A percentile compares a stretch with the other conserved stretches of the same genome.
These are phyloP conservation scores for Jaapia argillacea DNA, from an alignment of 768 basidiomycete genomes.

Conservation along the genomic window DNA sequence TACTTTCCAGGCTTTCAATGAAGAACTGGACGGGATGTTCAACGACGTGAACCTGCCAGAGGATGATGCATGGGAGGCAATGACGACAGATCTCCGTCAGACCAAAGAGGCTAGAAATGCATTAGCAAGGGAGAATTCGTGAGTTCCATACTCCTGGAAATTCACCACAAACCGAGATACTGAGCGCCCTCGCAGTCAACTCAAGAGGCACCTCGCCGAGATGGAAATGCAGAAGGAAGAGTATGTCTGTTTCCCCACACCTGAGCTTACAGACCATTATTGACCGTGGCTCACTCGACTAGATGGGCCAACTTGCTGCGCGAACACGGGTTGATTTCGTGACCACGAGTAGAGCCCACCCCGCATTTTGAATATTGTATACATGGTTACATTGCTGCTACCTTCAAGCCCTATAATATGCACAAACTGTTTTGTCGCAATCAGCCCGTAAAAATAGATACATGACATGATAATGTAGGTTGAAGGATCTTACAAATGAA, in stretches of 20 bases:
- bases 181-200: conserved; percentile 32
- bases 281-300: conserved; percentile 4
- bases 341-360: conserved; percentile 6
- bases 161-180: conserved; percentile 2
- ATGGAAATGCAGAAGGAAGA: conserved; percentile 70
- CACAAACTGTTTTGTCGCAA: too few relatives aligned
- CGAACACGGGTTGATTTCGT: conserved; percentile 33
- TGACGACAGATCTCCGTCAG: conserved; percentile 60
- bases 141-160: conserved; percentile 20
- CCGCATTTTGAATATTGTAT: too few relatives aligned
- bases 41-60: conserved; percentile 75
- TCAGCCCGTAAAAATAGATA: too few relatives aligned
- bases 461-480: not conserved
- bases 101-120: conserved; percentile 72
- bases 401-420: too few relatives aligned
- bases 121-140: conserved; percentile 77
- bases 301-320: conserved; percentile 64
- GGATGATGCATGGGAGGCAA: conserved; percentile 73
- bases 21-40: conserved; percentile 88
- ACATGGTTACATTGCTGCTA: too few relatives aligned
- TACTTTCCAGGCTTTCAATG: conserved; percentile 72
- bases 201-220: conserved; percentile 64
- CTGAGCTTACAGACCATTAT: conserved; percentile 1
- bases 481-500: not conserved
- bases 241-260: conserved; percentile 32